These are phyloP conservation scores for Rhizophora apiculata DNA, from an alignment of 345 rosid genomes.

Conservation along the genomic window DNA sequence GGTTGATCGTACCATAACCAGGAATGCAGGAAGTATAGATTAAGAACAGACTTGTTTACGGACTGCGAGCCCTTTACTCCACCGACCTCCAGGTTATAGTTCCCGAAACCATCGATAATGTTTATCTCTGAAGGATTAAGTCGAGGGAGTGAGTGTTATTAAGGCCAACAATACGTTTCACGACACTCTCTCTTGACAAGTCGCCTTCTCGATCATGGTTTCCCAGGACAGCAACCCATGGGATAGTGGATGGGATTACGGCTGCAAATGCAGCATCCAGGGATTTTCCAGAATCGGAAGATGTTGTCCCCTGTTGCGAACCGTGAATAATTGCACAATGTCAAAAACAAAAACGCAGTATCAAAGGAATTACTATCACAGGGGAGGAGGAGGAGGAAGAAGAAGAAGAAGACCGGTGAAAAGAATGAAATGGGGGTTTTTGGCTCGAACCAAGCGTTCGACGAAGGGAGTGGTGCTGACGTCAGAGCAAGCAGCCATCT, in stretches of 20 bases:
- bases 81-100: conserved; percentile 71
- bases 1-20: conserved; percentile 86
- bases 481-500: conserved; percentile 60
- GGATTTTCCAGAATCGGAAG: conserved; percentile 56
- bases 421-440: conserved; percentile 75
- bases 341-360: background rate
- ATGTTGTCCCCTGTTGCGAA: conserved; percentile 65
- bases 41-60: conserved; percentile 73
- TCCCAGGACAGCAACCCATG: conserved; percentile 86
- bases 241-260: conserved; percentile 66
- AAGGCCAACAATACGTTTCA: conserved; percentile 67
- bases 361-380: background rate
- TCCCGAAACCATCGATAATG: conserved; percentile 81
- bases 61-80: conserved; percentile 66
- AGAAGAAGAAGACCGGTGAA: conserved; percentile 56
- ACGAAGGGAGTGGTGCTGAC: conserved; percentile 79
- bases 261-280: conserved; percentile 68
- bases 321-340: background rate
- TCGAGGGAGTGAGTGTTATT: conserved; percentile 57
- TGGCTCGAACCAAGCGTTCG: conserved; percentile 67
- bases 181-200: conserved; percentile 69
- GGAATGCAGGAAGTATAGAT: conserved; percentile 74
- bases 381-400: background rate
- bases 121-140: conserved; percentile 54
- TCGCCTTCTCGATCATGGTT: conserved; percentile 87